Evolutionary conservation across 208 protist genomes (phyloP), one percentile per base, ranked within the genome.

Genomic region (Phytomonas serpens): DNA sequence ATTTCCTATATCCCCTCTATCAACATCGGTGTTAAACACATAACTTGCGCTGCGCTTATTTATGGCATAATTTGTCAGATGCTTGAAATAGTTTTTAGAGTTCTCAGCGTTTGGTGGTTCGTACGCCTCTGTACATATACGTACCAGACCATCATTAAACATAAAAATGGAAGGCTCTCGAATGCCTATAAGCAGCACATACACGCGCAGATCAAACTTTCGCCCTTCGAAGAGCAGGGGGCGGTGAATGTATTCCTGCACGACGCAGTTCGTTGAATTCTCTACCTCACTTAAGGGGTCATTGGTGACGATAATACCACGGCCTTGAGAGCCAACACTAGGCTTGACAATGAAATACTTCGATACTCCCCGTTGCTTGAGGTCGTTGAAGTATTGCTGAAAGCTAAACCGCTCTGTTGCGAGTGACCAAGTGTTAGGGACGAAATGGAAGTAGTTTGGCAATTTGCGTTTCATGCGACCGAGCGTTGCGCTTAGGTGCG

Each of bases 31-130:
- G 82, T 98, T 97, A 72, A 89, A 93, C 31, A 97, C 87, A 81
- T 97, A 98, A 27, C 97, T 78, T 33, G 88, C 77, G 75, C 74
- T 95, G 52, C 90, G 81, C 77, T 99, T 98, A 81, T 99, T 98
- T 31, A 99, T 86, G 33, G 97, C 92, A 82, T 98, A 99, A 89
- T 99, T 99, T 42, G 98, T 99, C 67, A 99, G 82, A 78, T 99
- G 98, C 84, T 97, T 97, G 81, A 86, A 98, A 66, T 77, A 72
- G 71, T 97, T 94, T 62, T 87, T 81, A 62, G 85, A 69, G 79
- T 98, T 98, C 13, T 67, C 66, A 38, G 90, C 84, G 10, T 62
- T 93, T 14, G 91, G 93, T 69, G 83, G 76, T 64, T 94, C 85
- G 77, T 99, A 99, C 52, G 72, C 33, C 67, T 97, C 90, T 19